A percentile compares a stretch with the other conserved stretches of the same genome.
Conservation (phyloP, 2,329 filamentous ascomycete species). For the Pseudogymnoascus sp. region DNA sequence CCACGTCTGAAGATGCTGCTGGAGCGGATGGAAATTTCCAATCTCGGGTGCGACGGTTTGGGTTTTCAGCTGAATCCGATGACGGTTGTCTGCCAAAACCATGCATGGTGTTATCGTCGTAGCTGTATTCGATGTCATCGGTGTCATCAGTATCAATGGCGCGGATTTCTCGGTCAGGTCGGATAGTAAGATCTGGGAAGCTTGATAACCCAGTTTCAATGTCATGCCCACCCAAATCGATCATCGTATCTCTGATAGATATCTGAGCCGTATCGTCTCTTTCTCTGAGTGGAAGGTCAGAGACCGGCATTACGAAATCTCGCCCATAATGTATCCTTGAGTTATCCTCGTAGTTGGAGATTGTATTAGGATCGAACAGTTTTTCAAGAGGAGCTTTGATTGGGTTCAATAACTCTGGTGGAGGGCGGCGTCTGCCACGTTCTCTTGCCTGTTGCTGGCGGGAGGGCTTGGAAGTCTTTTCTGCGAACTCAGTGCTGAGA, state of each 20-base stretch:
- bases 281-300: slow-evolving; percentile 48
- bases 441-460: slow-evolving; percentile 33
- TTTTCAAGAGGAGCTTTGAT: slow-evolving; percentile 57
- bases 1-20: slow-evolving; percentile 48
- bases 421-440: slow-evolving; percentile 42
- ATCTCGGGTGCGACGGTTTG: slow-evolving; percentile 45
- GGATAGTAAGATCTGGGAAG: slow-evolving; percentile 57
- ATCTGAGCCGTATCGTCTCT: slow-evolving; percentile 49
- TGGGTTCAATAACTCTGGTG: slow-evolving; percentile 52
- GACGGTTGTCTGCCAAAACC: slow-evolving; percentile 47
- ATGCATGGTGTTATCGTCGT: slow-evolving; percentile 17
- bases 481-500: slow-evolving; percentile 40
- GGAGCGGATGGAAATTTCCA: slow-evolving; percentile 53
- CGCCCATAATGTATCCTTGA: slow-evolving; percentile 54
- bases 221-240: slow-evolving; percentile 55
- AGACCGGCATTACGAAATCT: slow-evolving; percentile 37
- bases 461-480: slow-evolving; percentile 47
- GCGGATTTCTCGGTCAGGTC: slow-evolving; percentile 20
- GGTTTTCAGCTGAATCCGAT: slow-evolving; percentile 53
- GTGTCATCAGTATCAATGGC: slow-evolving; percentile 18
- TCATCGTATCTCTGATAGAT: slow-evolving; percentile 54
- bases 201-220: slow-evolving; percentile 49
- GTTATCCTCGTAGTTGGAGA: slow-evolving; percentile 59
- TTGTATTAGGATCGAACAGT: slow-evolving; percentile 60
- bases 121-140: slow-evolving; percentile 20